Evolutionary conservation across 2,329 filamentous ascomycete species (phyloP).

Genomic region (Parascedosporium putredinis): DNA sequence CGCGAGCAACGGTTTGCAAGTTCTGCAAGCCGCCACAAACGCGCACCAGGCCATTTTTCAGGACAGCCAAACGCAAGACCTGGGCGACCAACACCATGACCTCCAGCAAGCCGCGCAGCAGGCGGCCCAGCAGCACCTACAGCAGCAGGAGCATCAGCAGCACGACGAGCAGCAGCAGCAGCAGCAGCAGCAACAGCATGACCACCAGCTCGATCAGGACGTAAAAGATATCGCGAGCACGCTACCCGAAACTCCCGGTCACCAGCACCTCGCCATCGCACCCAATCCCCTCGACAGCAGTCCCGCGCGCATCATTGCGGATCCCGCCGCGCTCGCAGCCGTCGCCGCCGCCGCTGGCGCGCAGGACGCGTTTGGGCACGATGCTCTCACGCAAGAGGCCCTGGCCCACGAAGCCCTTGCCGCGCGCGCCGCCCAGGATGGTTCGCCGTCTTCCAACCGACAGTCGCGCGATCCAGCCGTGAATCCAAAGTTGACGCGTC

Average conservation of each 20-base stretch:
- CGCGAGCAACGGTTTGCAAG: slow-evolving; percentile 34
- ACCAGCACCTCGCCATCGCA: slow-evolving; percentile 3
- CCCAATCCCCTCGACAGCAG: slow-evolving; percentile 1
- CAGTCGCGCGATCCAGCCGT: slow-evolving; percentile 27
- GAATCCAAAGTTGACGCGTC: slow-evolving; percentile 42
- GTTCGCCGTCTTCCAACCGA: not conserved
- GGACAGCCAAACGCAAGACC: slow-evolving; percentile 26
- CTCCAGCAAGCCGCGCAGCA: slow-evolving; percentile 28
- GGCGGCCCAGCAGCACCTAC: slow-evolving; percentile 18
- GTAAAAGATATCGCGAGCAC: slow-evolving; percentile 1
- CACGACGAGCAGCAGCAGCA: slow-evolving; percentile 12
- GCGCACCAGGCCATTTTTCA: slow-evolving; percentile 30
- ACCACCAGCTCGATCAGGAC: slow-evolving; percentile 11
- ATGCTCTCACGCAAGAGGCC: slow-evolving; percentile 1
- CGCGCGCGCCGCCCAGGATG: slow-evolving; percentile 9
- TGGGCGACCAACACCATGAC: slow-evolving; percentile 23
- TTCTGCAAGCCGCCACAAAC: slow-evolving; percentile 34
- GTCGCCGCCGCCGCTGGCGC: slow-evolving; percentile 6
- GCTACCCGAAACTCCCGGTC: slow-evolving; percentile 3
- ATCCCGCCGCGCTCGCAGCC: slow-evolving; percentile 9
- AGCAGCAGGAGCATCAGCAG: slow-evolving; percentile 13
- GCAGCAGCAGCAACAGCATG: slow-evolving; percentile 11
- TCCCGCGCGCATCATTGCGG: slow-evolving; percentile 7
- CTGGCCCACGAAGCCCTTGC: slow-evolving; percentile 9
- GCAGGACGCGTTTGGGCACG: not conserved